Evolutionary conservation across 345 rosid genomes (phyloP), one percentile per base, ranked within the genome.

Genomic region (Nephelium lappaceum): DNA sequence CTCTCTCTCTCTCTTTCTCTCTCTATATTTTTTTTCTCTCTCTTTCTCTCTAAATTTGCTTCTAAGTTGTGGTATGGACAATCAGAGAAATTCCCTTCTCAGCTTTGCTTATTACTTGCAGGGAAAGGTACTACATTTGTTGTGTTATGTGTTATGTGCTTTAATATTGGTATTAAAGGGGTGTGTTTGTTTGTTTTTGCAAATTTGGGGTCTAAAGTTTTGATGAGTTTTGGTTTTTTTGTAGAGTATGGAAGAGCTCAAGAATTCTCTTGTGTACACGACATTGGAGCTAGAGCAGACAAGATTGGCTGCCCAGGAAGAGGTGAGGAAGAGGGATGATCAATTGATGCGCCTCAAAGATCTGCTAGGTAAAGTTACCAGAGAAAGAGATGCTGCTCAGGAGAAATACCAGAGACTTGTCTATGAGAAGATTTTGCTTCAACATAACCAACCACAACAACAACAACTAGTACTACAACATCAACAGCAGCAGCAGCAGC

Each of bases 221-320:
- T 71, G 58, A 61, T 51, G 69, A 11, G 55, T 51, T 71, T 79
- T 63, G 36, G 36, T 69, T 31, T 51, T 78, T 78, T 38, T 78
- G 71, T 86, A 96, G 99, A 85, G 85, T 63, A 78, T 89, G 82
- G 98, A 94, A 58, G 98, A 93, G 47, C 78, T 96, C 25, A 91
- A 82, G 84, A 85, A 88, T 77, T 87, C 94, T 14, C 93, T 96
- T 61, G 71, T 92, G 51, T 93, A 63, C 72, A 86, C 90, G 9
- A 89, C 88, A 23, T 55, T 93, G 78, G 99, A 96, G 90, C 89
- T 96, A 8, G 98, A 96, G 31, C 95, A 89, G 81, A 96, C 98
- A 51, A 92, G 82, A 69, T 6, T 87, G 42, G 78, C 83, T 41
- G 98, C 85, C 41, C 92, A 89, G 65, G 97, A 96, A 57, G 94